A percentile compares a stretch with the other conserved stretches of the same genome.
phyloP scores from a whole-genome alignment of 148 eudicot species.

The Tetragonia tetragonoides region DNA sequence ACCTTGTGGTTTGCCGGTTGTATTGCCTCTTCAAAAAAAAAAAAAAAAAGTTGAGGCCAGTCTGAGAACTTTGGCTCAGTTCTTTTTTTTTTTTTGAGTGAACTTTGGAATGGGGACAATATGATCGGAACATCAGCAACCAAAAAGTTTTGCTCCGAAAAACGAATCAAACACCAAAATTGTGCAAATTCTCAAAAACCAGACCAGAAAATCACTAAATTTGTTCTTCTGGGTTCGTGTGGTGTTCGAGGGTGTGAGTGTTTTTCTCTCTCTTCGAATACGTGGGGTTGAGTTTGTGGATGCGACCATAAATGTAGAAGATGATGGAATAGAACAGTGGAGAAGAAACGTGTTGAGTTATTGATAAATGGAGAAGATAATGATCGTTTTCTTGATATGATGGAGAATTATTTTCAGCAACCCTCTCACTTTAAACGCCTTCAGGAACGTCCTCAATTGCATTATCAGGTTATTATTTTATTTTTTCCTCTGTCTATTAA shows the following conservation, averaged over 20 bases:
- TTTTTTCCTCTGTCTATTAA: too few relatives aligned
- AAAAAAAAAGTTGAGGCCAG: too few relatives aligned
- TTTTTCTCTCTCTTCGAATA: slow-evolving; percentile 19
- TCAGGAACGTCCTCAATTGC: slow-evolving; percentile 86
- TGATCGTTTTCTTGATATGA: slow-evolving; percentile 88
- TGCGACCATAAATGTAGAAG: too few relatives aligned
- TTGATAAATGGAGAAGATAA: too few relatives aligned
- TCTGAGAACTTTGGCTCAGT: too few relatives aligned
- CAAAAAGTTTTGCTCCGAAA: too few relatives aligned
- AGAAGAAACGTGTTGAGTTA: too few relatives aligned
- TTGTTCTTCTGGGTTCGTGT: neutral
- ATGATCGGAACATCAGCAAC: neutral
- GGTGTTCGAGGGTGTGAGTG: neutral
- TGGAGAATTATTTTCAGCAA: slow-evolving; percentile 76
- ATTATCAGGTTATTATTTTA: slow-evolving; percentile 68
- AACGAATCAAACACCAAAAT: neutral
- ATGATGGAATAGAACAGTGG: too few relatives aligned
- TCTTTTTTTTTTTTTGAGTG: too few relatives aligned
- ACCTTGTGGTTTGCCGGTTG: too few relatives aligned
- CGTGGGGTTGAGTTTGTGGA: slow-evolving; percentile 14
- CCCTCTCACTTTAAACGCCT: slow-evolving; percentile 61
- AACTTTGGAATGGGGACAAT: too few relatives aligned
- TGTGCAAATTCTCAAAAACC: neutral
- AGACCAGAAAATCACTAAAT: neutral
- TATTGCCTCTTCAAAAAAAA: too few relatives aligned